A percentile compares a stretch with the other conserved stretches of the same genome.
phyloP scores from a whole-genome alignment of 2,329 filamentous ascomycete genomes.

The Pseudogymnoascus sp. region DNA sequence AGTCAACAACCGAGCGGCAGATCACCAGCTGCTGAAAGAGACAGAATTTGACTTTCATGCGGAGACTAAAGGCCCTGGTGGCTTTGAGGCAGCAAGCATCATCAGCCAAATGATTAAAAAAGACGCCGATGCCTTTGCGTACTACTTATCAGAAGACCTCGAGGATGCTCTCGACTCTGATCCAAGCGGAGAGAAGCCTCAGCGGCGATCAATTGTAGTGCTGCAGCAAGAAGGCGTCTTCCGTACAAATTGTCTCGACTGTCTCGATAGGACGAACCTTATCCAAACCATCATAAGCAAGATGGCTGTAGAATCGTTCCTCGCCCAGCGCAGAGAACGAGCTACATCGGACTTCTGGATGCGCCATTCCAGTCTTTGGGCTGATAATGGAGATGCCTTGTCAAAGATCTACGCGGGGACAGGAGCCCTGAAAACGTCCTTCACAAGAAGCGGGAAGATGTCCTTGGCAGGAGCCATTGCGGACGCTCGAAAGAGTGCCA shows the following conservation, averaged over 20 bases:
- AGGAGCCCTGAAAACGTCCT: slow-evolving; percentile 89
- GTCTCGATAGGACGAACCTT: slow-evolving; percentile 88
- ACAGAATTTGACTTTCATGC: slow-evolving; percentile 97
- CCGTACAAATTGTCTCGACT: slow-evolving; percentile 92
- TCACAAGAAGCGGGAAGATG: slow-evolving; percentile 92
- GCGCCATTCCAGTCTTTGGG: slow-evolving; percentile 88
- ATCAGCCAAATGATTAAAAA: slow-evolving; percentile 71
- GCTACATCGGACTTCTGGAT: slow-evolving; percentile 80
- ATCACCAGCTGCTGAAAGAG: slow-evolving; percentile 66
- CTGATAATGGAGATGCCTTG: slow-evolving; percentile 89
- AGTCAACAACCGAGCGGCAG: slow-evolving; percentile 50
- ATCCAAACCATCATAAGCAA: slow-evolving; percentile 94
- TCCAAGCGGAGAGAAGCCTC: slow-evolving; percentile 29
- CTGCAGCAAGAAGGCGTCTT: slow-evolving; percentile 94
- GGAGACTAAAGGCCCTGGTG: slow-evolving; percentile 75
- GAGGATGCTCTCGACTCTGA: slow-evolving; percentile 30
- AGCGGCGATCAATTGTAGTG: slow-evolving; percentile 51
- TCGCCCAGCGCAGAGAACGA: slow-evolving; percentile 61
- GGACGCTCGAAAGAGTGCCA: slow-evolving; percentile 91
- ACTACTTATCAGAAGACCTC: slow-evolving; percentile 72
- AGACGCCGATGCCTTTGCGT: slow-evolving; percentile 84
- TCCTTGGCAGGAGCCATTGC: slow-evolving; percentile 86
- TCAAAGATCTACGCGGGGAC: slow-evolving; percentile 96
- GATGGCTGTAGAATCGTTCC: slow-evolving; percentile 81
- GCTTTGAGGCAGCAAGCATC: slow-evolving; percentile 83